Evolutionary conservation across 2,329 filamentous ascomycete genomes (phyloP).

Genomic region (Canariomyces notabilis): DNA sequence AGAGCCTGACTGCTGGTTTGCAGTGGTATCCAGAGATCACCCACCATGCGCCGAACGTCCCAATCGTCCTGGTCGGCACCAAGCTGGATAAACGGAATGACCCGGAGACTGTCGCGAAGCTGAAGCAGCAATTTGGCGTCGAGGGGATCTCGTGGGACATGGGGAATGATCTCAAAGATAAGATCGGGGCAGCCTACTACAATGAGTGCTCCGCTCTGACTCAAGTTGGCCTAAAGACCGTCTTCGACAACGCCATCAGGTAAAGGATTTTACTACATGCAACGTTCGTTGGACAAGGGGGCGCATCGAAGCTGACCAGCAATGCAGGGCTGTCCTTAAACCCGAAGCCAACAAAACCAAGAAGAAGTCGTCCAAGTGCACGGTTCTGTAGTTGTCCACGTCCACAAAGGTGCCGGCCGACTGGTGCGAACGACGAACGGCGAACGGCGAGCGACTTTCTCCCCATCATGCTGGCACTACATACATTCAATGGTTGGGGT

Average conservation of each 20-base stretch:
- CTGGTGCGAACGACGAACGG: conserved; percentile 13
- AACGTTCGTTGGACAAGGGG: conserved; percentile 20
- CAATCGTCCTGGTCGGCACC: conserved; percentile 94
- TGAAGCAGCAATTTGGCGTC: conserved; percentile 95
- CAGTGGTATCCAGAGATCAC: conserved; percentile 98
- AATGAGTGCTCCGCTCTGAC: conserved; percentile 96
- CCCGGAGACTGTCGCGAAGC: conserved; percentile 69
- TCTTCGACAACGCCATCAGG: conserved; percentile 98
- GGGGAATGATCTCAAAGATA: conserved; percentile 81
- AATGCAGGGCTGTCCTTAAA: conserved; percentile 62
- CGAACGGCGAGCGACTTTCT: no score
- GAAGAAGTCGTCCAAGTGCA: conserved; percentile 49
- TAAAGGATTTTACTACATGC: conserved; percentile 42
- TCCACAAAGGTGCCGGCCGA: background rate
- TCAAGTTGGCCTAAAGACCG: conserved; percentile 94
- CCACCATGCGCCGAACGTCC: conserved; percentile 90
- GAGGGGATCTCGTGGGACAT: conserved; percentile 94
- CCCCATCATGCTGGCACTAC: conserved; percentile 18
- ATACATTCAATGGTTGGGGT: conserved; percentile 23
- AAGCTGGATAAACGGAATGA: conserved; percentile 96
- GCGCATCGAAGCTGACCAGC: conserved; percentile 21
- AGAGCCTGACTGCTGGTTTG: conserved; percentile 10
- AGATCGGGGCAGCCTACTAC: conserved; percentile 95
- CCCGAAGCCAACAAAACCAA: conserved; percentile 52
- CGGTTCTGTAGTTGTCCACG: conserved; percentile 52